These are phyloP conservation scores for Eucalyptus pauciflora DNA, from an alignment of 345 rosid genomes.

Conservation along the genomic window DNA sequence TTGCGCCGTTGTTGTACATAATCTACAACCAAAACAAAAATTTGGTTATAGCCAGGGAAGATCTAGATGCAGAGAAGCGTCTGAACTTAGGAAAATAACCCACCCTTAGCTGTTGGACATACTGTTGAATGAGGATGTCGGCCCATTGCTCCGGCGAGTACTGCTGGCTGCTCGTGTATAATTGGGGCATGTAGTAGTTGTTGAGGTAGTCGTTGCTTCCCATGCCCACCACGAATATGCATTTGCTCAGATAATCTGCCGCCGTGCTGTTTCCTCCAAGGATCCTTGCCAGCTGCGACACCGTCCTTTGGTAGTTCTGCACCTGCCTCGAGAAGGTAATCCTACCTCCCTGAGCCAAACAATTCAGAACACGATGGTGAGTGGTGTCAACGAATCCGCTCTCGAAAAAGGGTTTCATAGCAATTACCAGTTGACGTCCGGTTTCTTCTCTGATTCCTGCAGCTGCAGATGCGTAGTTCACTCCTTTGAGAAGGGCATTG, in stretches of 20 bases:
- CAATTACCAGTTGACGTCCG: slow-evolving; percentile 62
- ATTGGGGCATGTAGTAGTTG: slow-evolving; percentile 78
- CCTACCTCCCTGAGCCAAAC: slow-evolving; percentile 46
- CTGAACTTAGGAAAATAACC: neutral
- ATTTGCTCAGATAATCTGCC: slow-evolving; percentile 40
- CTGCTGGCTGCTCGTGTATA: slow-evolving; percentile 37
- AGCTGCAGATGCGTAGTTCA: slow-evolving; percentile 81
- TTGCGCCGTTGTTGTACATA: slow-evolving; percentile 65
- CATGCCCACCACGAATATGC: slow-evolving; percentile 62
- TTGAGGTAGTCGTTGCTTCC: slow-evolving; percentile 97
- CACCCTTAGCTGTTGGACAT: slow-evolving; percentile 50
- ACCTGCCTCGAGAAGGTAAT: slow-evolving; percentile 73
- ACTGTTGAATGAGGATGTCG: slow-evolving; percentile 39
- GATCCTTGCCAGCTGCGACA: slow-evolving; percentile 34
- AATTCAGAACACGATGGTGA: neutral
- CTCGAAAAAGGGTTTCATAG: neutral
- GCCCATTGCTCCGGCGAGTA: slow-evolving; percentile 55
- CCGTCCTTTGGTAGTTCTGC: slow-evolving; percentile 47
- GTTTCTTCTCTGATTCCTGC: slow-evolving; percentile 83
- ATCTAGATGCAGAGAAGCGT: neutral
- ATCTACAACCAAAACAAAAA: slow-evolving; percentile 3
- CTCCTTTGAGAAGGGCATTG: slow-evolving; percentile 42
- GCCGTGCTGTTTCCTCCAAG: slow-evolving; percentile 52
- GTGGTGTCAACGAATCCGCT: neutral
- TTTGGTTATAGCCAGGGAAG: neutral